phyloP scores from a whole-genome alignment of 805 yeast species.

The Saturnispora sanitii region DNA sequence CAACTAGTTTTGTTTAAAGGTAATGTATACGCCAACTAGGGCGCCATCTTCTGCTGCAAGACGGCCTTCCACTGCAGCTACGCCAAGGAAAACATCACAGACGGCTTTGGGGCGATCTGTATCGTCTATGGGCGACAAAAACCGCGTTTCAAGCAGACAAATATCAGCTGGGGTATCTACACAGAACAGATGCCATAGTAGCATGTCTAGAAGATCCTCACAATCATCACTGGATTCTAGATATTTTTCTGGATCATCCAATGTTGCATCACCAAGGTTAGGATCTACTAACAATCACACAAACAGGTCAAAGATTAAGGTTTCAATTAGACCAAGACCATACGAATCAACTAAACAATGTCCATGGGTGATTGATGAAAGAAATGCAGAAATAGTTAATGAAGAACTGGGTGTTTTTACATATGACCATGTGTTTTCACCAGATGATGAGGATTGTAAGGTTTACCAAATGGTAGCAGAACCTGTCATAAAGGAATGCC shows the following conservation, averaged over 20 bases:
- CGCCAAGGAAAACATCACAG: not conserved
- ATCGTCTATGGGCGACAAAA: conserved; percentile 7
- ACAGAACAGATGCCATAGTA: not conserved
- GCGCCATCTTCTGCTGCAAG: conserved; percentile 3
- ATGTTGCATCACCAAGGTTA: not conserved
- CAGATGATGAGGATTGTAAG: conserved; percentile 40
- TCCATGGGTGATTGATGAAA: conserved; percentile 36
- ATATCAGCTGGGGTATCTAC: not conserved
- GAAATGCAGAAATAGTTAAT: conserved; percentile 37
- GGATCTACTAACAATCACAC: conserved; percentile 50
- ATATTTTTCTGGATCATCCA: conserved; percentile 11
- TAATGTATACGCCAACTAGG: conserved; percentile 8
- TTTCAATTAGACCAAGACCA: conserved; percentile 73
- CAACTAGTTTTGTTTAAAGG: not conserved
- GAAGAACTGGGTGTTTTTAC: conserved; percentile 52
- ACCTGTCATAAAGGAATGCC: conserved; percentile 43
- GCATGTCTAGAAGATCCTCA: conserved; percentile 4
- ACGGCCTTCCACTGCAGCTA: not conserved
- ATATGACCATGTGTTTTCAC: conserved; percentile 73
- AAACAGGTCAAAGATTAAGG: conserved; percentile 53
- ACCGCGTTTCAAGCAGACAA: not conserved
- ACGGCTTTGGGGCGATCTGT: not conserved
- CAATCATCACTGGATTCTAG: conserved; percentile 4
- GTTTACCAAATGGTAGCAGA: conserved; percentile 52
- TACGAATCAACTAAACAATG: conserved; percentile 17